Conservation (phyloP, 2,329 filamentous ascomycete species). For the Colletotrichum limetticola region DNA sequence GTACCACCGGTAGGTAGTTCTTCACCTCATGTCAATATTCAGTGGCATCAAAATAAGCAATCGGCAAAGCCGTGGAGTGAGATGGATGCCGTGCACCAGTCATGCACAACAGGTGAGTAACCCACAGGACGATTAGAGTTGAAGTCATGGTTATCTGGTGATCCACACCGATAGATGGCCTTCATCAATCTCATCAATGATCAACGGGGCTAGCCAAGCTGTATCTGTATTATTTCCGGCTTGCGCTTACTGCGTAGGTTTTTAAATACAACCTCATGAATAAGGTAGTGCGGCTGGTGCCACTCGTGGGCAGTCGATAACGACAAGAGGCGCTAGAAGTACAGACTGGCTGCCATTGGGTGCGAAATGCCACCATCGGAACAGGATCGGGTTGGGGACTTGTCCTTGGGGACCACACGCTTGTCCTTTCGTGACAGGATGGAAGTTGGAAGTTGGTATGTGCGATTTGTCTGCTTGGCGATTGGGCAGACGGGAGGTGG, state of each 20-base stretch:
- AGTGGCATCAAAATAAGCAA: not conserved
- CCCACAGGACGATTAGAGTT: constrained; percentile 15
- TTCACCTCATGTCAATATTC: not conserved
- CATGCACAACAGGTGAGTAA: not conserved
- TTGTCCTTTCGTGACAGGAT: no score
- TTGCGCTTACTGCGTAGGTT: not conserved
- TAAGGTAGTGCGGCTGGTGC: not conserved
- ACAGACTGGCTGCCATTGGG: constrained; percentile 13
- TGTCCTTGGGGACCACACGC: no score
- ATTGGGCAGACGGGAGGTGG: constrained; percentile 15
- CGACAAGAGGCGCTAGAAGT: not conserved
- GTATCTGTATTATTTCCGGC: not conserved
- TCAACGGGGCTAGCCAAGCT: not conserved
- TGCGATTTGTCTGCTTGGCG: not conserved
- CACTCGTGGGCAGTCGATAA: not conserved
- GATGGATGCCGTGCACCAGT: not conserved
- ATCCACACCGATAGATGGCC: not conserved
- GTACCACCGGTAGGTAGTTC: not conserved
- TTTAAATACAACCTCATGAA: no score
- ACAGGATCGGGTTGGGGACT: not conserved
- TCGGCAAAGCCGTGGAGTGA: not conserved
- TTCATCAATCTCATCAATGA: not conserved
- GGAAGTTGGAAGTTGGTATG: no score
- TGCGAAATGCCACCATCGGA: not conserved
- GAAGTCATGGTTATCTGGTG: constrained; percentile 30